Percentiles rank a stretch among this genome's conserved stretches.
Conservation (phyloP, 2,329 filamentous ascomycete species). For the Aspergillus fructus region DNA sequence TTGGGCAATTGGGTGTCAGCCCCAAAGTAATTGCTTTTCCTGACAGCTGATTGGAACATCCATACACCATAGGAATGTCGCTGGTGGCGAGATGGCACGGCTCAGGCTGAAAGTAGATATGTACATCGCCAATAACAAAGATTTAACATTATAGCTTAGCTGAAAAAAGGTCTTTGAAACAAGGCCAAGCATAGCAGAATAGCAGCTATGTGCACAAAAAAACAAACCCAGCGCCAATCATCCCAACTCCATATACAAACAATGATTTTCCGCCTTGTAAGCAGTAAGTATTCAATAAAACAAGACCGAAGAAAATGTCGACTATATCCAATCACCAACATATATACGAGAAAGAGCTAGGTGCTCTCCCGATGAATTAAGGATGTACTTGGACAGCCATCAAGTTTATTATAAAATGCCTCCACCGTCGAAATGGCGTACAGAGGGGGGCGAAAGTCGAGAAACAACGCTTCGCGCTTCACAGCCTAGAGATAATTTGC, state of each 20-base stretch:
- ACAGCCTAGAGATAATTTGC: slow-evolving; percentile 24
- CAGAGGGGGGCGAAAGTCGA: not conserved
- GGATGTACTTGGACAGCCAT: not conserved
- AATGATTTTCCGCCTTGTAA: slow-evolving; percentile 4
- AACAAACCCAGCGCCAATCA: slow-evolving; percentile 3
- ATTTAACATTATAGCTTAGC: not conserved
- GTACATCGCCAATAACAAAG: not conserved
- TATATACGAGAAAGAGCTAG: slow-evolving; percentile 8
- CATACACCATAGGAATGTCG: not conserved
- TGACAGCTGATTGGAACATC: not conserved
- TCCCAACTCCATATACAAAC: slow-evolving; percentile 8
- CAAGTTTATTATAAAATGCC: not conserved
- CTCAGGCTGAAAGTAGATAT: too few species aligned
- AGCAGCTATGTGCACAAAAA: not conserved
- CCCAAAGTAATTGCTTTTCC: not conserved
- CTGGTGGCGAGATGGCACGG: not conserved
- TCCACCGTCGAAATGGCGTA: not conserved
- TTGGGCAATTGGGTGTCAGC: not conserved
- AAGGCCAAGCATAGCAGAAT: not conserved
- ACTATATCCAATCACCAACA: slow-evolving; percentile 5
- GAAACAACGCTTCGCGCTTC: not conserved
- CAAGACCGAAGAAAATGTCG: not conserved
- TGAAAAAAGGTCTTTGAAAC: not conserved
- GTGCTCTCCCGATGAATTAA: slow-evolving; percentile 1
- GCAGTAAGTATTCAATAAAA: slow-evolving; percentile 6